Evolutionary conservation across 2,329 filamentous ascomycete genomes (phyloP), one percentile per base, ranked within the genome.

Genomic region (Dryadomyces sulphureus): DNA sequence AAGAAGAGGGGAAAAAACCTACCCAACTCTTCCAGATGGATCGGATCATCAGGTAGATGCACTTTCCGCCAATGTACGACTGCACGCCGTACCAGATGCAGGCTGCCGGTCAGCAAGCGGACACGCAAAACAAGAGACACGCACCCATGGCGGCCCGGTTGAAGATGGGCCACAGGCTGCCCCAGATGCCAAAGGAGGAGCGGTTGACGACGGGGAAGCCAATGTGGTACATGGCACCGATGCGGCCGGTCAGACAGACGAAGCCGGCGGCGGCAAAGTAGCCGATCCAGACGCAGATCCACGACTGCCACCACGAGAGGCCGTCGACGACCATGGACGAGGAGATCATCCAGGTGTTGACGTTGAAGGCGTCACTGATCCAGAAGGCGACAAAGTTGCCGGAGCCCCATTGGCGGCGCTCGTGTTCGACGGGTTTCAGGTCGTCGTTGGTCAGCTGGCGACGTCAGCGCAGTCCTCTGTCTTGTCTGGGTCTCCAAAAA

Each of bases 271-370:
- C 77, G 52, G 94, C 79, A 35, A 77, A 69, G 59, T 94, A 94
- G 46, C 89, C 88, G 24, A 89, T 65, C 81, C 87, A 90, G 38
- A 94, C 84, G 57, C 84, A 88, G n/a, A 87, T 65, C 81, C 83
- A 87, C 2, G 84, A 81, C 64, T 94, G 86, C 87, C 87, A 94
- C 87, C 87, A 94, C 7, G 84, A 85, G 20, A 93, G 69, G 12
- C 86, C 85, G 41, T 66, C 69, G 1, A 81, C 74, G 30, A 93
- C 85, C 75, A 87, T 88, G 34, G 83, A 79, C 1, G 83, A 86
- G 0, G 84, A 83, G 51, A 93, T 92, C 85, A 93, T 94, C 88
- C 86, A 93, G 2, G 86, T 92, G 62, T 90, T 92, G 59, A 92
- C 86, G 61, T 90, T 90, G 66, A 89, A 87, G 0, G 78, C 83